These are phyloP conservation scores for Aspergillus glaucus DNA, from an alignment of 2,329 filamentous ascomycete species.

Conservation along the genomic window DNA sequence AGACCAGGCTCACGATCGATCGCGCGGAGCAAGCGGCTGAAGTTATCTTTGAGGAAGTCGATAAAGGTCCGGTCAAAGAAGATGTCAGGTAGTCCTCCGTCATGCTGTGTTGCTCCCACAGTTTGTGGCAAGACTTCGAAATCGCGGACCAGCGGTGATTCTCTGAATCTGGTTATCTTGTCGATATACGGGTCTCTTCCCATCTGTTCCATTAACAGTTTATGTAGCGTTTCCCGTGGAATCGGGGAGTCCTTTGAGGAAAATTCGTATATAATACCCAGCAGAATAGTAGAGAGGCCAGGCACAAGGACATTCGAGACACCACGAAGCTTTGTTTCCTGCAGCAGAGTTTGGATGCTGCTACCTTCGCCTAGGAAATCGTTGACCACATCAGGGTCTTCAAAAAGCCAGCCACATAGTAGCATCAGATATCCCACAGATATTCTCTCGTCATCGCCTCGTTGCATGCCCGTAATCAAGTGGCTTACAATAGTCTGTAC, in stretches of 20 bases:
- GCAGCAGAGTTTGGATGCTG: constrained; percentile 79
- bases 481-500: constrained; percentile 85
- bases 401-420: constrained; percentile 82
- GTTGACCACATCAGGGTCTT: constrained; percentile 84
- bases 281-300: constrained; percentile 74
- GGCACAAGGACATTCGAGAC: constrained; percentile 63
- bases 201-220: constrained; percentile 67
- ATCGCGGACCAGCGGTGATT: constrained; percentile 73
- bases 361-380: constrained; percentile 89
- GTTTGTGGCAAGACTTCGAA: constrained; percentile 80
- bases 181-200: constrained; percentile 85
- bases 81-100: constrained; percentile 63
- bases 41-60: constrained; percentile 94
- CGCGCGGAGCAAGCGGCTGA: constrained; percentile 72
- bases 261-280: constrained; percentile 92
- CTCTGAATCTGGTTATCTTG: constrained; percentile 68
- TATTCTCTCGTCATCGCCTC: constrained; percentile 70
- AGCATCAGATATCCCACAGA: constrained; percentile 84
- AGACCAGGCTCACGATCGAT: constrained; percentile 87
- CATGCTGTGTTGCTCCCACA: constrained; percentile 43
- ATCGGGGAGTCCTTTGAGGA: constrained; percentile 96
- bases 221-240: constrained; percentile 70
- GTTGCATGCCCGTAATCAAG: constrained; percentile 71
- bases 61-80: constrained; percentile 83
- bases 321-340: constrained; percentile 60